Percentiles rank a stretch among this genome's conserved stretches.
phyloP scores from a whole-genome alignment of 1,284 basidiomycete genomes.

The Retiboletus flavoniger region DNA sequence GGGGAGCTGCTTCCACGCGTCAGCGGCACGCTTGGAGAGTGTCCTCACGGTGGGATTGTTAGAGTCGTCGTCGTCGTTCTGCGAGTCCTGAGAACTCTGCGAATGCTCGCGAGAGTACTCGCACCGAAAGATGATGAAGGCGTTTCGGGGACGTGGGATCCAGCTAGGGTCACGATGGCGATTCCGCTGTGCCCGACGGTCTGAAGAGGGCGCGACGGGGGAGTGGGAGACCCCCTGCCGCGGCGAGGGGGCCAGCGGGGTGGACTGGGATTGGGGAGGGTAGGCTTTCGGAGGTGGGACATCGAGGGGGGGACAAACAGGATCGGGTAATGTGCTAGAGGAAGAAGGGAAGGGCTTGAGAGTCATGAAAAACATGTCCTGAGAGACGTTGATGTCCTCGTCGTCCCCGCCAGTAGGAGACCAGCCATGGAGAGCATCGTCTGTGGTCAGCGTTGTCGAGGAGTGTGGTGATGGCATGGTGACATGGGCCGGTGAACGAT shows the following conservation, averaged over 20 bases:
- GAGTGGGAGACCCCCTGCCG: background rate
- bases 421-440: slow-evolving; percentile 26
- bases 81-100: slow-evolving; percentile 17
- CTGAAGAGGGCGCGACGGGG: slow-evolving; percentile 31
- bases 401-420: slow-evolving; percentile 30
- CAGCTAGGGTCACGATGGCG: slow-evolving; percentile 51
- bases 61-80: slow-evolving; percentile 24
- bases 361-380: slow-evolving; percentile 14
- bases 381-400: slow-evolving; percentile 28
- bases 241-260: background rate
- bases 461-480: background rate
- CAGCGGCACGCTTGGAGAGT: slow-evolving; percentile 61
- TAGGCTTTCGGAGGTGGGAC: background rate
- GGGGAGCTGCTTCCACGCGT: slow-evolving; percentile 56
- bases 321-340: slow-evolving; percentile 5
- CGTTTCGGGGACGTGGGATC: slow-evolving; percentile 82
- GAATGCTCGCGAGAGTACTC: slow-evolving; percentile 55
- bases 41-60: slow-evolving; percentile 37
- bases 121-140: slow-evolving; percentile 87
- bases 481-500: background rate
- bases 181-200: slow-evolving; percentile 35
- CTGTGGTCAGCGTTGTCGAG: slow-evolving; percentile 10
- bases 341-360: slow-evolving; percentile 10
- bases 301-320: slow-evolving; percentile 21
- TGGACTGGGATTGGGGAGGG: background rate